These are phyloP conservation scores for Sechiopsis laciniata DNA, from an alignment of 306 rosid genomes.

Conservation along the genomic window DNA sequence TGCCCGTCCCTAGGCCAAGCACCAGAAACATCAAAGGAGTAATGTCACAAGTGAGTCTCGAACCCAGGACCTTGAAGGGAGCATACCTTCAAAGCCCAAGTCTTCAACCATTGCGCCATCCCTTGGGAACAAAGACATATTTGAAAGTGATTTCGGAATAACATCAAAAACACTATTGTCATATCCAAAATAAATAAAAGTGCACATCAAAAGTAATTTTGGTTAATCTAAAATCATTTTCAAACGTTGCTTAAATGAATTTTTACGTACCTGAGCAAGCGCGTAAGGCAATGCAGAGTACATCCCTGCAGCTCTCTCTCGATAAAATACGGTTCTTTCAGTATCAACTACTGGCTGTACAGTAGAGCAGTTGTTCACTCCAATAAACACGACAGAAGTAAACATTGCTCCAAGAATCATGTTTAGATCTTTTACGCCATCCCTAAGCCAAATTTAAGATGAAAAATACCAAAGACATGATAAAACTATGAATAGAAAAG, in stretches of 20 bases:
- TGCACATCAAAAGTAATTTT: background rate
- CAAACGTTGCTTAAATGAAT: background rate
- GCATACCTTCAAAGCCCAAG: too few relatives aligned
- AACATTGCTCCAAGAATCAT: conserved; percentile 45
- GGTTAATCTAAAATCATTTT: too few relatives aligned
- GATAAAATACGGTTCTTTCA: conserved; percentile 45
- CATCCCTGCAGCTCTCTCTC: conserved; percentile 68
- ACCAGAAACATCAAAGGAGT: too few relatives aligned
- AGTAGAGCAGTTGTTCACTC: conserved; percentile 50
- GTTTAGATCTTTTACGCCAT: background rate
- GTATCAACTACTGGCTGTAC: conserved; percentile 35
- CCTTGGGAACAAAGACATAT: too few relatives aligned
- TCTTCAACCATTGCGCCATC: too few relatives aligned
- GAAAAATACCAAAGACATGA: background rate
- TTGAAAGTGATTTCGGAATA: too few relatives aligned
- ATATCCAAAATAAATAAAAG: too few relatives aligned
- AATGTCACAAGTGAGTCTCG: too few relatives aligned
- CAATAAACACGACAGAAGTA: conserved; percentile 38
- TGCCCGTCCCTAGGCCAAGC: too few relatives aligned
- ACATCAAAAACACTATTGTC: background rate
- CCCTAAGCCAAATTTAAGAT: conserved; percentile 1
- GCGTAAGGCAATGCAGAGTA: conserved; percentile 60
- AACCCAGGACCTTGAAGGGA: too few relatives aligned
- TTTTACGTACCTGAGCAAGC: conserved; percentile 46
- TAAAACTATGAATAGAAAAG: background rate